Percentiles rank a stretch among this genome's conserved stretches.
phyloP scores from a whole-genome alignment of 768 basidiomycete genomes.

The Hericium alpestre region DNA sequence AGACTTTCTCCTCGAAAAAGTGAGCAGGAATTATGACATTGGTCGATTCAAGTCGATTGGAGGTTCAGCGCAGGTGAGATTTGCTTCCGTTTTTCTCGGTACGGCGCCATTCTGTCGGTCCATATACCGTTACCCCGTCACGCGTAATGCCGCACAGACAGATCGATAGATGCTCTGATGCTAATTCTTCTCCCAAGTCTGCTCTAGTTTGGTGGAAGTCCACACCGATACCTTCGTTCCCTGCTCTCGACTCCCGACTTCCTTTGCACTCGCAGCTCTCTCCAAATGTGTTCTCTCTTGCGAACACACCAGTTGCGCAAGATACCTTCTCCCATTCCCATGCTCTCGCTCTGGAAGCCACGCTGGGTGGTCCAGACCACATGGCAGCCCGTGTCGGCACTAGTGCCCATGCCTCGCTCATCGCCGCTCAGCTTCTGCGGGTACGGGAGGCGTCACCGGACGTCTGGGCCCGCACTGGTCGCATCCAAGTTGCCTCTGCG shows the following conservation, averaged over 20 bases:
- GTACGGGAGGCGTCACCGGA: slow-evolving; percentile 76
- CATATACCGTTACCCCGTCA: neutral
- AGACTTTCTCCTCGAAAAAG: slow-evolving; percentile 72
- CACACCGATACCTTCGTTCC: slow-evolving; percentile 60
- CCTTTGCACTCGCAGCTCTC: slow-evolving; percentile 62
- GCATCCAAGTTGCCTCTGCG: slow-evolving; percentile 67
- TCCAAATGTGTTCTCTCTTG: slow-evolving; percentile 55
- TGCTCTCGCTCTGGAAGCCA: slow-evolving; percentile 62
- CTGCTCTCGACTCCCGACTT: slow-evolving; percentile 60
- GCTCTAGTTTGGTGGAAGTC: slow-evolving; percentile 86
- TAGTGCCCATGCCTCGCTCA: slow-evolving; percentile 56
- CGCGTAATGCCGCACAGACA: neutral
- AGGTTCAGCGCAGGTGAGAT: slow-evolving; percentile 57
- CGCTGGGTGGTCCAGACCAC: slow-evolving; percentile 67
- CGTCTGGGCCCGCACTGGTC: slow-evolving; percentile 69
- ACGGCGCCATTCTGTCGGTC: neutral
- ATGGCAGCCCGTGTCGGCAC: slow-evolving; percentile 73
- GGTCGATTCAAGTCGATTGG: slow-evolving; percentile 65
- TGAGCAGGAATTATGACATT: slow-evolving; percentile 60
- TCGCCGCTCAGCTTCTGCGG: slow-evolving; percentile 67
- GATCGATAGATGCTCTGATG: neutral
- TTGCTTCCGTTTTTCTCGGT: slow-evolving; percentile 1
- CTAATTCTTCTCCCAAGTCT: slow-evolving; percentile 26
- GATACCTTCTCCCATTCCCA: slow-evolving; percentile 77
- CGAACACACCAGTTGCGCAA: slow-evolving; percentile 65